Percentiles rank a stretch among this genome's conserved stretches.
Conservation (phyloP, 306 rosid genomes). For the Datisca glomerata region DNA sequence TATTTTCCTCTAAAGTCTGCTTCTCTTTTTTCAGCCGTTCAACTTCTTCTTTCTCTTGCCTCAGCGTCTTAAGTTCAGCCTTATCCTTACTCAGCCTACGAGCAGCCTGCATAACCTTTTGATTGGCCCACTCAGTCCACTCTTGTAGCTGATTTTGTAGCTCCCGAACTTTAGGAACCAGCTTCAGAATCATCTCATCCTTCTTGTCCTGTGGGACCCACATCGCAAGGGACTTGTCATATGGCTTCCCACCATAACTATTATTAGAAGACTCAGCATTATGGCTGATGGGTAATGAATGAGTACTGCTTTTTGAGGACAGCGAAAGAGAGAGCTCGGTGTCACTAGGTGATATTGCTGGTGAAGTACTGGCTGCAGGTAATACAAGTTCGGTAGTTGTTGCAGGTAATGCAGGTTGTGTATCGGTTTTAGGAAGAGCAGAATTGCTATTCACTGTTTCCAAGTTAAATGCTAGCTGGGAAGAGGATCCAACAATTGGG, state of each 20-base stretch:
- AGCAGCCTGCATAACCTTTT: constrained; percentile 96
- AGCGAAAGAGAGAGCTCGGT: constrained; percentile 79
- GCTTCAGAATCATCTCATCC: constrained; percentile 68
- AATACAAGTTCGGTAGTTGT: constrained; percentile 5
- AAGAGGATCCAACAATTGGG: constrained; percentile 32
- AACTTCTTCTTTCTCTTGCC: constrained; percentile 84
- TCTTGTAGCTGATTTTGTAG: constrained; percentile 72
- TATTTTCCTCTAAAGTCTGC: constrained; percentile 62
- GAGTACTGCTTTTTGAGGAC: constrained; percentile 31
- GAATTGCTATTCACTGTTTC: constrained; percentile 29
- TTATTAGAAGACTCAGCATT: constrained; percentile 25
- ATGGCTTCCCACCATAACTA: constrained; percentile 38
- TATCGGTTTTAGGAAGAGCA: constrained; percentile 19
- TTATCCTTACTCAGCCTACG: constrained; percentile 80
- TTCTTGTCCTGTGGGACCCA: constrained; percentile 69
- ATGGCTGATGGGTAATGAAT: constrained; percentile 25
- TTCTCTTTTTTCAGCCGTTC: constrained; percentile 79
- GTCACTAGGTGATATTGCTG: constrained; percentile 33
- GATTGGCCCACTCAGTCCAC: constrained; percentile 97
- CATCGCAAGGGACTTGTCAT: constrained; percentile 40
- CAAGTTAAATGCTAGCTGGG: constrained; percentile 21
- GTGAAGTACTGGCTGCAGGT: constrained; percentile 14
- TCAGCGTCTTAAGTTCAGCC: constrained; percentile 61
- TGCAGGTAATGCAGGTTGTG: constrained; percentile 9
- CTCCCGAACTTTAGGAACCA: constrained; percentile 57